A percentile compares a stretch with the other conserved stretches of the same genome.
Evolutionary conservation across 768 basidiomycete genomes (phyloP).

Genomic region (Lentinus brumalis): DNA sequence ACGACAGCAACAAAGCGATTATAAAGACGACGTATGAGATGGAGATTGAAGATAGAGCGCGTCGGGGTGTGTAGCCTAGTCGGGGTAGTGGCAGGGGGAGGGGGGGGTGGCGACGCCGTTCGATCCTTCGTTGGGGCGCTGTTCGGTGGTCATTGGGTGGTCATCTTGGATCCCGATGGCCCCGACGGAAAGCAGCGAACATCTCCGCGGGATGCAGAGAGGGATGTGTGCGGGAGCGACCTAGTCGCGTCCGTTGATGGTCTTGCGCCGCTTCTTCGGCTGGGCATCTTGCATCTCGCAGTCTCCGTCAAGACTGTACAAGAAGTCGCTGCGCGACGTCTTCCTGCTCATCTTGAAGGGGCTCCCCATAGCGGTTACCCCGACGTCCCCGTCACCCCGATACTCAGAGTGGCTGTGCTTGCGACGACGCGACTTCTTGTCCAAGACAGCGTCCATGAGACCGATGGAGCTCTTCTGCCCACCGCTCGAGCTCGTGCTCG

Average conservation of each 20-base stretch:
- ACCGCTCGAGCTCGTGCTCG: constrained; percentile 21
- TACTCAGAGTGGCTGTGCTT: constrained; percentile 7
- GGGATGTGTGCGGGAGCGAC: neutral
- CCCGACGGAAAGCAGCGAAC: neutral
- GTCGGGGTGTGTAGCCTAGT: neutral
- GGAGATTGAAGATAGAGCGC: neutral
- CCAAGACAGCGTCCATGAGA: constrained; percentile 28
- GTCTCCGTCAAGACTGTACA: constrained; percentile 24
- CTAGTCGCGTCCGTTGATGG: constrained; percentile 32
- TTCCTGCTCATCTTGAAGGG: constrained; percentile 19
- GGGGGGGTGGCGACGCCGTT: neutral
- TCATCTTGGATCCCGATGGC: too few species aligned
- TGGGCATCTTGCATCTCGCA: constrained; percentile 38
- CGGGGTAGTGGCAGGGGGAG: too few species aligned
- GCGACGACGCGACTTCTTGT: constrained; percentile 15
- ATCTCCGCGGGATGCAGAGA: neutral
- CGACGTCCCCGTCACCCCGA: constrained; percentile 20
- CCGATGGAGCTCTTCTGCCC: constrained; percentile 22
- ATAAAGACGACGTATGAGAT: neutral
- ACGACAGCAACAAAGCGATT: constrained; percentile 11
- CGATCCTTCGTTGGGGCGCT: neutral
- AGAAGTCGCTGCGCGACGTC: constrained; percentile 19
- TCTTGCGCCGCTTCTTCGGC: constrained; percentile 52
- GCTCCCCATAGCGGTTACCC: constrained; percentile 29
- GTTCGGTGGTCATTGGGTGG: too few species aligned